Percentiles rank a stretch among this genome's conserved stretches.
phyloP scores from a whole-genome alignment of 164 flowering plant species.

The Berberis vulgaris region DNA sequence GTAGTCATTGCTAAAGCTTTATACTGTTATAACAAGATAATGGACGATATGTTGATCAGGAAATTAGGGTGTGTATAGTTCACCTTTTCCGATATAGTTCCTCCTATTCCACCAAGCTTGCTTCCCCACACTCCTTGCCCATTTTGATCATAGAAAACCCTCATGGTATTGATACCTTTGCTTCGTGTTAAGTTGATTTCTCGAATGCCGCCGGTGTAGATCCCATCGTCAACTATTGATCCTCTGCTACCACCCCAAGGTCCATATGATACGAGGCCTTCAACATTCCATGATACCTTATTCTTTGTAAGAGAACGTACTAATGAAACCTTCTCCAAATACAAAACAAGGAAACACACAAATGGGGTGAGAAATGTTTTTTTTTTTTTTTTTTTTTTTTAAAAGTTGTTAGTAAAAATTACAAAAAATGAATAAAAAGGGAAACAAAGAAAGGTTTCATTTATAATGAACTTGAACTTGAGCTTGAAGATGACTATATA shows the following conservation, averaged over 20 bases:
- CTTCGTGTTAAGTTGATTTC: slow-evolving; percentile 54
- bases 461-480: too few species aligned
- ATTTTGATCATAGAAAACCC: slow-evolving; percentile 51
- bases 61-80: neutral
- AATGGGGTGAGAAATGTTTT: slow-evolving; percentile 36
- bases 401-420: too few species aligned
- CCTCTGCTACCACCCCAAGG: slow-evolving; percentile 95
- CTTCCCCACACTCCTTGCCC: slow-evolving; percentile 58
- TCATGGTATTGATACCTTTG: slow-evolving; percentile 45
- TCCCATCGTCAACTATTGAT: slow-evolving; percentile 56
- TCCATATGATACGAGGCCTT: slow-evolving; percentile 38
- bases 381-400: neutral
- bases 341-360: slow-evolving; percentile 1
- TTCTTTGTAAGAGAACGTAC: neutral
- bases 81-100: slow-evolving; percentile 55
- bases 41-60: neutral
- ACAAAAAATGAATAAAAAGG: too few species aligned
- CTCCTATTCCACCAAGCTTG: slow-evolving; percentile 68
- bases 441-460: too few species aligned
- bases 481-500: too few species aligned
- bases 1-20: too few species aligned
- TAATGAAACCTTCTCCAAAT: too few species aligned
- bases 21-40: too few species aligned
- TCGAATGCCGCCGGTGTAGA: slow-evolving; percentile 42
- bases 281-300: slow-evolving; percentile 17